phyloP scores from a whole-genome alignment of 306 rosid genomes.

The Benincasa hispida region DNA sequence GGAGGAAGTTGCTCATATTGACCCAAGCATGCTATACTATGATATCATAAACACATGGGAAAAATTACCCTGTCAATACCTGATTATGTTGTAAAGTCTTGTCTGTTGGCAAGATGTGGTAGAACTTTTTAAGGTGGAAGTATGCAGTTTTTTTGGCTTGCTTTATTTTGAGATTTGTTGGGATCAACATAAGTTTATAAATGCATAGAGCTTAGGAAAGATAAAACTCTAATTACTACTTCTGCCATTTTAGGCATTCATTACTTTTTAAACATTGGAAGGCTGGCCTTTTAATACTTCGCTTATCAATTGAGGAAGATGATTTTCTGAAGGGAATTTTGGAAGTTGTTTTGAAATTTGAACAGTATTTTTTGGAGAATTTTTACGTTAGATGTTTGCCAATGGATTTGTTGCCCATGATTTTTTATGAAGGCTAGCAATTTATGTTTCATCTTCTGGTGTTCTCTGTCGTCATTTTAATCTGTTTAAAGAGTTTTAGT shows the following conservation, averaged over 20 bases:
- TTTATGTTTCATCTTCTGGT: not conserved
- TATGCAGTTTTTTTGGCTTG: not conserved
- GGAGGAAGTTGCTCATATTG: not conserved
- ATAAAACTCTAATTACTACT: not conserved
- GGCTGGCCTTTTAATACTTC: not conserved
- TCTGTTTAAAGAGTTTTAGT: not conserved
- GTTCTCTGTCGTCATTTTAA: not conserved
- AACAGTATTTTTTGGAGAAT: not conserved
- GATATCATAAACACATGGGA: not conserved
- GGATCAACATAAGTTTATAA: not conserved
- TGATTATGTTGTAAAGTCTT: not conserved
- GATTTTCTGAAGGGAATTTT: not conserved
- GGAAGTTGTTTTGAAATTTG: not conserved
- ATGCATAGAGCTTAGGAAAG: not conserved
- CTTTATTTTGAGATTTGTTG: not conserved
- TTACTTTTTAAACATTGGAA: constrained; percentile 1
- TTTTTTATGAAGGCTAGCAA: not conserved
- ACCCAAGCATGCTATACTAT: not conserved
- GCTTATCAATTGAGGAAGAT: not conserved
- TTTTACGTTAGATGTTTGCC: not conserved
- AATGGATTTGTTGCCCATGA: not conserved
- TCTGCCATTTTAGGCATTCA: not conserved
- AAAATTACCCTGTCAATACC: not conserved
- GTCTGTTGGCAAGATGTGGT: not conserved
- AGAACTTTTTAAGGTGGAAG: not conserved